phyloP scores from a whole-genome alignment of 108 stramenopile species.

The Conticribra guillardii region DNA sequence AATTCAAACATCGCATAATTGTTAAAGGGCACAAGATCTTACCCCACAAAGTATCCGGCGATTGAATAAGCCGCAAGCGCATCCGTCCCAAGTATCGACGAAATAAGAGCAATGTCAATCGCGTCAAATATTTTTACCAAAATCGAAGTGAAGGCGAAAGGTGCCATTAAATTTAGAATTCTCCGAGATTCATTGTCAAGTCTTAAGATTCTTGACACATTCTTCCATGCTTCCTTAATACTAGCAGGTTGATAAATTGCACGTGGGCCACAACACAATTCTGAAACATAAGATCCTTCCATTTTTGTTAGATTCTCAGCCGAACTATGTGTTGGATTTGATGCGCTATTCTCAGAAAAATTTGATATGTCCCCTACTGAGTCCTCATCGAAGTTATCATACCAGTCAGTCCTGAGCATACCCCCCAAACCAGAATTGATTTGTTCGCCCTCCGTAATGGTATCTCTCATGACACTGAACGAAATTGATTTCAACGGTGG shows the following conservation, averaged over 20 bases:
- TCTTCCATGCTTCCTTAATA: neutral
- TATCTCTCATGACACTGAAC: too few species aligned
- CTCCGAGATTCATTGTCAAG: constrained; percentile 54
- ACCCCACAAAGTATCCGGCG: constrained; percentile 21
- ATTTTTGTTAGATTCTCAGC: neutral
- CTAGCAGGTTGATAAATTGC: neutral
- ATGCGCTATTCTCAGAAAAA: too few species aligned
- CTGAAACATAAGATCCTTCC: neutral
- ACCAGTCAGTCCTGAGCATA: too few species aligned
- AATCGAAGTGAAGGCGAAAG: constrained; percentile 48
- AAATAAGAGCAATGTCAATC: constrained; percentile 56
- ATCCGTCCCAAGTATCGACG: constrained; percentile 49
- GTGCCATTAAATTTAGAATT: constrained; percentile 39
- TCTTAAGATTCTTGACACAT: constrained; percentile 25
- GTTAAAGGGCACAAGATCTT: constrained; percentile 2
- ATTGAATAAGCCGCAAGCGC: constrained; percentile 51
- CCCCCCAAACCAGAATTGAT: too few species aligned
- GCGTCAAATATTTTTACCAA: constrained; percentile 34
- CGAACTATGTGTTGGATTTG: too few species aligned
- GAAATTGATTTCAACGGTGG: too few species aligned
- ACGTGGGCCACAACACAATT: neutral
- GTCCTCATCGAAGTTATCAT: too few species aligned
- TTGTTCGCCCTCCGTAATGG: too few species aligned
- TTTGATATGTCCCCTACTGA: too few species aligned
- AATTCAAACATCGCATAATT: neutral